phyloP scores from a whole-genome alignment of 2,329 filamentous ascomycete species.

The Rhytidhysteron rufulum region DNA sequence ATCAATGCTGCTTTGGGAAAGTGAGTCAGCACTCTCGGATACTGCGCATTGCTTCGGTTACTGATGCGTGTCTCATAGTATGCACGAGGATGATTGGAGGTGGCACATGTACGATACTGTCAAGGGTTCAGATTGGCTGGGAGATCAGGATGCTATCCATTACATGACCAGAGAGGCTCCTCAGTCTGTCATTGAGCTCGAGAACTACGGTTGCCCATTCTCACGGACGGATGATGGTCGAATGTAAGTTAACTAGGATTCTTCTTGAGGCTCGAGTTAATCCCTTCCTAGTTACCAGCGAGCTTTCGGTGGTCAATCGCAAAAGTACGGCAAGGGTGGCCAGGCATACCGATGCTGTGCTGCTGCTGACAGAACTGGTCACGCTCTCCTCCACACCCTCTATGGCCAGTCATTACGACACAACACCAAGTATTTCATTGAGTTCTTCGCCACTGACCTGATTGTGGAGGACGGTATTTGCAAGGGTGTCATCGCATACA shows the following conservation, averaged over 20 bases:
- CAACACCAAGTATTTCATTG: constrained; percentile 99
- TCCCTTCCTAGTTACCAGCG: constrained; percentile 71
- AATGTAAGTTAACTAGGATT: constrained; percentile 57
- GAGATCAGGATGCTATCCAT: constrained; percentile 95
- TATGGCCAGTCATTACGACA: constrained; percentile 95
- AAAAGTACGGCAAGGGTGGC: constrained; percentile 92
- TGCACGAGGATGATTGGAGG: constrained; percentile 98
- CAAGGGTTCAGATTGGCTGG: constrained; percentile 96
- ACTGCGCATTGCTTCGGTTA: not conserved
- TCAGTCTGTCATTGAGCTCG: constrained; percentile 85
- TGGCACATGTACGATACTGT: constrained; percentile 99
- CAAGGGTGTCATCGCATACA: constrained; percentile 94
- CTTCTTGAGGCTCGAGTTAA: constrained; percentile 3
- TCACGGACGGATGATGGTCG: constrained; percentile 93
- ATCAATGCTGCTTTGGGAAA: constrained; percentile 88
- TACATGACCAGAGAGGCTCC: constrained; percentile 98
- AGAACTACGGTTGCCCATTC: constrained; percentile 97
- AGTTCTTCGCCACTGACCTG: constrained; percentile 95
- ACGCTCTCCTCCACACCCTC: constrained; percentile 95
- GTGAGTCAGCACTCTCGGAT: constrained; percentile 25
- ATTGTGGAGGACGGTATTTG: constrained; percentile 98
- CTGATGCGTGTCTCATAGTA: constrained; percentile 41
- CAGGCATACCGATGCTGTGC: constrained; percentile 97
- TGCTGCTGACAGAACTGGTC: constrained; percentile 92
- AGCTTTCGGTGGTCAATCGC: constrained; percentile 96